Evolutionary conservation across 495 filamentous ascomycete species (phyloP).

Genomic region (Stereocaulon alpinum): DNA sequence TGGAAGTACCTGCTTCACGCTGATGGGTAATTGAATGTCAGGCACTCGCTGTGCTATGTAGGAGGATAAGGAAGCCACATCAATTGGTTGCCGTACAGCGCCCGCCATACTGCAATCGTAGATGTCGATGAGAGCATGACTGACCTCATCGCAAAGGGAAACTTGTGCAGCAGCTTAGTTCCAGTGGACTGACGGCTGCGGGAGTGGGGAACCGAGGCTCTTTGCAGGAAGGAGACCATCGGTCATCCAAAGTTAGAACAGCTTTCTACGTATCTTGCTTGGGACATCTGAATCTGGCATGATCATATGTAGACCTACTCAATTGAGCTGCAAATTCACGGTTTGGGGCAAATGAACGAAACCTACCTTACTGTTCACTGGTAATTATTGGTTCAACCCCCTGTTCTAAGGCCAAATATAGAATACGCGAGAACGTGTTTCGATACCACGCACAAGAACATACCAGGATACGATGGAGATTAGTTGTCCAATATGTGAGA

Average conservation of each 20-base stretch:
- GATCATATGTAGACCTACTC: no score
- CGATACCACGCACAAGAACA: no score
- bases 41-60: conserved; percentile 70
- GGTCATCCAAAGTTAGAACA: background rate
- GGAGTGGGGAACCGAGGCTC: conserved; percentile 1
- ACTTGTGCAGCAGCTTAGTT: background rate
- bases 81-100: conserved; percentile 76
- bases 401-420: no score
- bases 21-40: conserved; percentile 66
- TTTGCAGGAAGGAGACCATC: background rate
- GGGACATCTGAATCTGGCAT: no score
- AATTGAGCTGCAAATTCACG: background rate
- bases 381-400: no score
- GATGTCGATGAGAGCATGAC: conserved; percentile 3
- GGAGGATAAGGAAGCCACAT: conserved; percentile 61
- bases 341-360: background rate
- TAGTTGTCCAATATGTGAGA: no score
- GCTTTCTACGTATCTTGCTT: background rate
- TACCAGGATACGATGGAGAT: no score
- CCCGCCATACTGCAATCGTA: conserved; percentile 60
- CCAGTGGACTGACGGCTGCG: no score
- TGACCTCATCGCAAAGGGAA: background rate
- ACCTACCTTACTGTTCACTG: background rate
- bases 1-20: conserved; percentile 69
- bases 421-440: no score